Conservation (phyloP, 805 yeast genomes). For the Grigorovia transvaalensis region DNA sequence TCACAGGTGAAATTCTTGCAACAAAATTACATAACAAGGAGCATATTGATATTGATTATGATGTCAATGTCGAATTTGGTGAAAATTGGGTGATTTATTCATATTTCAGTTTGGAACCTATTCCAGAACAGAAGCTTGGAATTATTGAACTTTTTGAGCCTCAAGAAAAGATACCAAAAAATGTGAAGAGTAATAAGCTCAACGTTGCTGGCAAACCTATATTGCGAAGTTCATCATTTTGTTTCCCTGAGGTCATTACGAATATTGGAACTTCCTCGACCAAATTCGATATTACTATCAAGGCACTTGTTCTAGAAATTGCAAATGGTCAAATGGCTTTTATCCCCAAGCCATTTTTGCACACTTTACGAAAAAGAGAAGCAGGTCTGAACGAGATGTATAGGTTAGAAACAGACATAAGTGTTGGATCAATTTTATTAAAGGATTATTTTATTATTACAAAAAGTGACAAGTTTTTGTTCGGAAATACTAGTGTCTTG, state of each 20-base stretch:
- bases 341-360: constrained; percentile 60
- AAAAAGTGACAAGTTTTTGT: constrained; percentile 38
- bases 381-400: constrained; percentile 44
- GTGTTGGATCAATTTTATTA: constrained; percentile 49
- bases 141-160: constrained; percentile 71
- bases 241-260: constrained; percentile 49
- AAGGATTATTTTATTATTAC: constrained; percentile 42
- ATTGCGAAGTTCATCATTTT: constrained; percentile 45
- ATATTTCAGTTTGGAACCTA: constrained; percentile 41
- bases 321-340: constrained; percentile 51
- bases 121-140: constrained; percentile 46
- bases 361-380: constrained; percentile 58
- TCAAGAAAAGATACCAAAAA: constrained; percentile 25
- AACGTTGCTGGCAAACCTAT: constrained; percentile 31
- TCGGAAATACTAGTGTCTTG: constrained; percentile 26
- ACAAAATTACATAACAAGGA: constrained; percentile 33
- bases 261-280: constrained; percentile 47
- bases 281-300: constrained; percentile 54
- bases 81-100: constrained; percentile 79
- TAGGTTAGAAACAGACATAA: constrained; percentile 34
- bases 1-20: constrained; percentile 56
- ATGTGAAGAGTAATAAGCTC: no score
- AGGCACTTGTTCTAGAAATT: constrained; percentile 51
- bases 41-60: constrained; percentile 32
- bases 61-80: constrained; percentile 49